Evolutionary conservation across 139 green algal species (phyloP), one percentile per base, ranked within the genome.

Genomic region (Chlamydomonas sp.): DNA sequence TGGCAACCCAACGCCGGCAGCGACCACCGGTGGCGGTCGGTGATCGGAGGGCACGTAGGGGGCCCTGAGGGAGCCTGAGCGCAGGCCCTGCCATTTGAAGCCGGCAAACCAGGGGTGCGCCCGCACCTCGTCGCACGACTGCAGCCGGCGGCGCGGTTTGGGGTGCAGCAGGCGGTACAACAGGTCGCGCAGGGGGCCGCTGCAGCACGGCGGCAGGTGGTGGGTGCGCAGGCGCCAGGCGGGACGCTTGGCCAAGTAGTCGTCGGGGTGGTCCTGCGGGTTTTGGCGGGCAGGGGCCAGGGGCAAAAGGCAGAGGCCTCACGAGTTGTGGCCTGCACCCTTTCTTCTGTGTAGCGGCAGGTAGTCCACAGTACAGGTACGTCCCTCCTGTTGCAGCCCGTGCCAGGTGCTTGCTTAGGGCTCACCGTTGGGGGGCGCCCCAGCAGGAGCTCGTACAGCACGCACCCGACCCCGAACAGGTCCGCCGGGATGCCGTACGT

Each of bases 401-500:
- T n/a, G 68, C 5, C 4, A 74, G 12, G 14, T 6, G 20, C 10
- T 17, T 75, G 8, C 31, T 16, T 18, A 57, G 1, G 72, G 31
- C 80, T 60, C 69, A 86, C 82, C 49, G 31, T 63, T 0, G 83
- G 83, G 15, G 82, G 63, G n/a, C 64, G 79, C 3, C 92, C 92
- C 67, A 85, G 71, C 49, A 93, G 84, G 68, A 94, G 72, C 88
- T 94, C 90, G 57, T 92, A 91, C 20, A 91, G 82, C 17, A 93
- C 77, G 58, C 93, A 64, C 6, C 92, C 92, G n/a, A 90, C 85
- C 4, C 63, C 79, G 90, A 90, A 94, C 15, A 91, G 68, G 84
- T 94, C 92, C 59, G 90, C 85, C 61, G 72, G 80, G 58, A 74
- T 61, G 78, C 74, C 64, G 77, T 88, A 88, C 20, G 4, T 49